Conservation (phyloP, 2,329 filamentous ascomycete genomes). For the Fonsecaea pugnacius region DNA sequence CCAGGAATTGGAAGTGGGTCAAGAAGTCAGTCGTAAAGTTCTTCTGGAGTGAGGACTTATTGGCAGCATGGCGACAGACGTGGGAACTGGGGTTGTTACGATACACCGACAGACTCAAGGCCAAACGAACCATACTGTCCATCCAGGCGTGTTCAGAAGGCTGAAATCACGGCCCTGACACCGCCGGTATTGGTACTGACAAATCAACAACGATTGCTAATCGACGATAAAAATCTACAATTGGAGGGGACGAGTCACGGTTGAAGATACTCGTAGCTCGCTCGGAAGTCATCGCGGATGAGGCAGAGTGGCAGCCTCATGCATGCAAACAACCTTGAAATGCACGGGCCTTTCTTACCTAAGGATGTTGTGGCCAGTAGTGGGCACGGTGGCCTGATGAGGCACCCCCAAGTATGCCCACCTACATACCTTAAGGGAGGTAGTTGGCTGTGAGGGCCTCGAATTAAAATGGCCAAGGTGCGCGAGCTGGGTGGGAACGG, state of each 20-base stretch:
- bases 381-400: too few relatives aligned
- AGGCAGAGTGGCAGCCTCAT: background rate
- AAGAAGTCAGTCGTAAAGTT: conserved; percentile 11
- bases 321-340: background rate
- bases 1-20: conserved; percentile 18
- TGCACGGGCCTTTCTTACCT: too few relatives aligned
- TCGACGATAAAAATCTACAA: background rate
- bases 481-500: background rate
- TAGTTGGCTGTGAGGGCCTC: background rate
- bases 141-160: background rate
- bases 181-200: background rate
- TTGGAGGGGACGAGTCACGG: background rate
- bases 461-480: background rate
- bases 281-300: background rate
- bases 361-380: too few relatives aligned
- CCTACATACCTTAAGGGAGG: too few relatives aligned
- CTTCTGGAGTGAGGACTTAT: conserved; percentile 7
- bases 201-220: background rate
- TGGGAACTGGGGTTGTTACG: conserved; percentile 11
- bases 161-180: background rate
- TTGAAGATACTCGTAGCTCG: background rate
- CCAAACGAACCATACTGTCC: background rate
- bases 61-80: conserved; percentile 14
- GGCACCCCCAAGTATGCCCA: too few relatives aligned
- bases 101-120: conserved; percentile 4